Conservation (phyloP, 192 early-diverging fungal genomes). For the Linnemannia zychae region DNA sequence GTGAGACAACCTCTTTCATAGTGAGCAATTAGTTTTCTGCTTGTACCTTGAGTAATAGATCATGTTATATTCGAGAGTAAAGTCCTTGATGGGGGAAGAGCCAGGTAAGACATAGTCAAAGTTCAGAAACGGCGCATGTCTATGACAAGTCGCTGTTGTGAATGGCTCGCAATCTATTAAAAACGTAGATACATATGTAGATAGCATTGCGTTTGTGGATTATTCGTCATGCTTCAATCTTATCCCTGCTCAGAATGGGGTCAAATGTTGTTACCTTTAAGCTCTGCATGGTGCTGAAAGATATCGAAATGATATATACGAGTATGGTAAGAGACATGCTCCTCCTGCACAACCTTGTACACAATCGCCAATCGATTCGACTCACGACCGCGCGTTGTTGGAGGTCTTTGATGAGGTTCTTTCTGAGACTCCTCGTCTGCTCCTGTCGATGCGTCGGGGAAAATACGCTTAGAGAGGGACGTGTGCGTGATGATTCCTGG, state of each 20-base stretch:
- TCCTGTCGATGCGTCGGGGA: not conserved
- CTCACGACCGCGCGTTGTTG: not conserved
- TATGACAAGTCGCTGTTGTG: constrained; percentile 35
- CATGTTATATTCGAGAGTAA: constrained; percentile 44
- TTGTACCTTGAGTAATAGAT: constrained; percentile 41
- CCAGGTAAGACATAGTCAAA: constrained; percentile 52
- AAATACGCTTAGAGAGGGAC: constrained; percentile 29
- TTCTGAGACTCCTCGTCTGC: not conserved
- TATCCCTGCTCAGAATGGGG: not conserved
- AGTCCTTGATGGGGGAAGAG: constrained; percentile 47
- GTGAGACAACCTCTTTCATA: not conserved
- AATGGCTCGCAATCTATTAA: constrained; percentile 16
- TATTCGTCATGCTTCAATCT: not conserved
- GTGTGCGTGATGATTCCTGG: constrained; percentile 45
- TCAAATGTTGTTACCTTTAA: constrained; percentile 16
- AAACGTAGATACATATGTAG: not conserved
- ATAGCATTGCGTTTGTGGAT: not conserved
- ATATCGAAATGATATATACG: constrained; percentile 46
- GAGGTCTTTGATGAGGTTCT: not conserved
- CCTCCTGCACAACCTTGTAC: constrained; percentile 38
- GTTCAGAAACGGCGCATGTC: constrained; percentile 25
- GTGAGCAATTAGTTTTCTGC: not conserved
- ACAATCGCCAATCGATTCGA: constrained; percentile 33
- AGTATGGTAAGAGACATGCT: constrained; percentile 30
- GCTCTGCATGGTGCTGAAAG: constrained; percentile 15